phyloP scores from a whole-genome alignment of 257 asterid species.

The Phtheirospermum japonicum region DNA sequence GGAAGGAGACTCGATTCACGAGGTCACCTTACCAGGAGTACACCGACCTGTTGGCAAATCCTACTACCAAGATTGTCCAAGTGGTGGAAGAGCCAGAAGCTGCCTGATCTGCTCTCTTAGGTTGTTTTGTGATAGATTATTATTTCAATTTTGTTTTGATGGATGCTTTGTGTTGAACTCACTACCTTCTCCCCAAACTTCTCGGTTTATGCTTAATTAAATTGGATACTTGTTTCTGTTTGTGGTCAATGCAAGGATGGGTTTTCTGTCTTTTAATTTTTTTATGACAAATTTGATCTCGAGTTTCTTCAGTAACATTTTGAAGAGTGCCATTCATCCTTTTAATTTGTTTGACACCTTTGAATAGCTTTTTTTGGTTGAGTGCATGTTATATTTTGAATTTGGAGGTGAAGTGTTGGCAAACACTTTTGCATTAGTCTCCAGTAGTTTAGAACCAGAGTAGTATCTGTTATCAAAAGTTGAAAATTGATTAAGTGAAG shows the following conservation, averaged over 20 bases:
- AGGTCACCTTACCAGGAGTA: conserved; percentile 67
- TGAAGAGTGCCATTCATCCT: too few relatives aligned
- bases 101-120: conserved; percentile 8
- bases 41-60: conserved; percentile 61
- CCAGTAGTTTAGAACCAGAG: too few relatives aligned
- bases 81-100: conserved; percentile 44
- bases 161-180: conserved; percentile 21
- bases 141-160: conserved; percentile 32
- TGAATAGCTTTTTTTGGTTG: too few relatives aligned
- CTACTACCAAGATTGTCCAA: conserved; percentile 46
- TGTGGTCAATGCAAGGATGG: conserved; percentile 12
- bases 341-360: too few relatives aligned
- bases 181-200: conserved; percentile 9
- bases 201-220: conserved; percentile 18
- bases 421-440: too few relatives aligned
- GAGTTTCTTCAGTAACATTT: too few relatives aligned
- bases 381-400: too few relatives aligned
- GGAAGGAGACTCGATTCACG: conserved; percentile 65
- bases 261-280: background rate
- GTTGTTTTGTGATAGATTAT: conserved; percentile 23
- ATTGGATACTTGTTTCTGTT: conserved; percentile 15
- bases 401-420: too few relatives aligned
- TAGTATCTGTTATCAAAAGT: too few relatives aligned
- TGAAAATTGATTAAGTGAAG: too few relatives aligned
- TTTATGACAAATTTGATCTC: background rate